Evolutionary conservation across 495 filamentous ascomycete genomes (phyloP), one percentile per base, ranked within the genome.

Genomic region (Podospora bellae-mahoneyi): DNA sequence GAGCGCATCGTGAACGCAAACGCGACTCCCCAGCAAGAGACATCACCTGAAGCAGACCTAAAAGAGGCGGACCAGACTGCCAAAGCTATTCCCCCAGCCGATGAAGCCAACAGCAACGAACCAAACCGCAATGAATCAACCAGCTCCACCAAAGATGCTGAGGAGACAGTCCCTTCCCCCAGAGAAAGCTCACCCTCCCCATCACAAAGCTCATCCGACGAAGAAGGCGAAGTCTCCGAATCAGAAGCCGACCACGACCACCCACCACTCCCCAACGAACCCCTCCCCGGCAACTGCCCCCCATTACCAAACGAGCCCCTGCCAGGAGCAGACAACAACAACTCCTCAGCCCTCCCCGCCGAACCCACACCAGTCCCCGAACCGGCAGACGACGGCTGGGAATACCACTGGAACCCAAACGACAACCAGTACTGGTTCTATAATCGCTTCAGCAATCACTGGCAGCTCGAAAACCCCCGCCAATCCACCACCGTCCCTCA

Each of bases 401-500:
- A 90, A 62, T 88, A 88, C 27, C 82, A 94, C 66, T 98, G 93
- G 93, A 92, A 96, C 73, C 79, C 83, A 26, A 85, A 77, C 28
- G 85, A 85, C 0, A 83, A 89, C 66, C 84, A 88, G 10, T 97
- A 87, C 76, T 97, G 95, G 80, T 98, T 97, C 82, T 91, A 91
- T 83, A 98, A 97, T 75, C 88, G 89, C 61, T 89, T 91, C 75
- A 94, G 91, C 34, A 80, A 85, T 26, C 75, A 85, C 66, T 89
- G 90, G 19, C 93, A 94, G 75, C 95, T 93, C 91, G 90, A 94
- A 60, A 98, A 98, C 73, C 94, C 94, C 13, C 90, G 94, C 89
- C 6, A 79, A 32, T 32, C 83, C 20, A 77, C 74, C 60, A 26
- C 60, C 13, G 63, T 70, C 30, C 64, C 73, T 10, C 1, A 10